Base-by-base conservation (phyloP, 129 eudicot genomes). In the Solidago caesia region DNA sequence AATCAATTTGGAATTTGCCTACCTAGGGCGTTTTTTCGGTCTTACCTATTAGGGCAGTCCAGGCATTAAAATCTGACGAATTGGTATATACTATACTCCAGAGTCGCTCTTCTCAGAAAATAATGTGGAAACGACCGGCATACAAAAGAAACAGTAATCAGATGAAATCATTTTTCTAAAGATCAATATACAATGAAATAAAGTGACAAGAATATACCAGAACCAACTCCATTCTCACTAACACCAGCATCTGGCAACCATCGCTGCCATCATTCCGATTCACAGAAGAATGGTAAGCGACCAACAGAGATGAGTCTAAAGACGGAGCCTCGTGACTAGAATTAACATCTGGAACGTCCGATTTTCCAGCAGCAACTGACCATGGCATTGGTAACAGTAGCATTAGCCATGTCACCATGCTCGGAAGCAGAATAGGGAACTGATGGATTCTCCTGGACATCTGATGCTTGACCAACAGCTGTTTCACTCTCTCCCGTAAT, bases 71-170 rank as follows among this genome's bases (percentile, higher is more conserved):
- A 46, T 95, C 99, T 75, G 81, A 76, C 10, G 97, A 91, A 84
- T 95, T 89, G 4, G 97, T 84, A 64, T 84, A 87, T 57, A 95
- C 94, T 72, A 91, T 91, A 86, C 89, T 95, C 99, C 99, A 95
- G 41, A 95, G 66, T n/a, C 96, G 83, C 70, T 95, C 96, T 87
- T 95, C 99, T 95, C 99, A 68, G 96, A 86, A 74, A 94, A 88
- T 27, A 94, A 84, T 26, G 84, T 96, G 87, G 88, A 66, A 72
- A 69, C 27, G 13, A 77, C 97, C 89, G 81, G 47, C 75, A 68
- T 14, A 49, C 53, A 60, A 41, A 52, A 8, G 2, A 76, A 29
- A 29, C 48, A 81, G 64, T 64, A 5, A 75, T 3, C 33, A 15
- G 5, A 16, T 25, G 53, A 51, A 76, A 4, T 52, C 44, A 44